These are phyloP conservation scores for Aspergillus diversus DNA, from an alignment of 495 filamentous ascomycete genomes.

Conservation along the genomic window DNA sequence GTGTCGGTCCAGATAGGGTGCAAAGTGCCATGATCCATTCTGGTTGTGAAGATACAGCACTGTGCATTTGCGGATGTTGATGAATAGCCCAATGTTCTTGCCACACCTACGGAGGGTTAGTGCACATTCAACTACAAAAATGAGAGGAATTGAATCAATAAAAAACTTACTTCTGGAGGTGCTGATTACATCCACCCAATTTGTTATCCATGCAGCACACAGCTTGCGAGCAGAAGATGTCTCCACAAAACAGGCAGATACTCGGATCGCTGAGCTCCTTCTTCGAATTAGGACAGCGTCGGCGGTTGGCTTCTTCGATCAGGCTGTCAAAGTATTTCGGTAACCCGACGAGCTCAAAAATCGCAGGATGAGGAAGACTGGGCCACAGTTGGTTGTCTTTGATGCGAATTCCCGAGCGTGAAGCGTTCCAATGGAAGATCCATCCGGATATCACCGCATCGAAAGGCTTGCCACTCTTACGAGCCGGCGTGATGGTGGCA, in stretches of 20 bases:
- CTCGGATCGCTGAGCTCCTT: conserved; percentile 88
- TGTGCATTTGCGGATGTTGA: conserved; percentile 94
- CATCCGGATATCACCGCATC: conserved; percentile 71
- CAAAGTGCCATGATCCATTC: conserved; percentile 82
- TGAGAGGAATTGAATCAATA: background rate
- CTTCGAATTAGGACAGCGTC: conserved; percentile 84
- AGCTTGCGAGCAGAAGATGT: conserved; percentile 92
- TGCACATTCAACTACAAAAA: background rate
- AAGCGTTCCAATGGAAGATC: conserved; percentile 68
- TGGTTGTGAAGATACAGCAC: conserved; percentile 80
- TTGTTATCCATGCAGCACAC: conserved; percentile 81
- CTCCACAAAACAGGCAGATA: conserved; percentile 94
- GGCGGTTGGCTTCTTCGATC: conserved; percentile 85
- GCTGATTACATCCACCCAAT: conserved; percentile 86
- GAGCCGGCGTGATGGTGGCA: conserved; percentile 42
- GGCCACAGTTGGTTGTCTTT: conserved; percentile 49
- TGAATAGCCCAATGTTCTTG: conserved; percentile 83
- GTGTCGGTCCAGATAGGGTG: conserved; percentile 93
- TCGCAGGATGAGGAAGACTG: conserved; percentile 77
- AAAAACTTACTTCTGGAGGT: conserved; percentile 76
- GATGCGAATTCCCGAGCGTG: conserved; percentile 46
- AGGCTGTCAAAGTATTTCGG: conserved; percentile 91
- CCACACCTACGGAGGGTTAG: conserved; percentile 69
- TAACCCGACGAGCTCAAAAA: conserved; percentile 91
- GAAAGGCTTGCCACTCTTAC: conserved; percentile 39